Conservation (phyloP, 2,329 filamentous ascomycete species). For the Pseudogymnoascus sp. region DNA sequence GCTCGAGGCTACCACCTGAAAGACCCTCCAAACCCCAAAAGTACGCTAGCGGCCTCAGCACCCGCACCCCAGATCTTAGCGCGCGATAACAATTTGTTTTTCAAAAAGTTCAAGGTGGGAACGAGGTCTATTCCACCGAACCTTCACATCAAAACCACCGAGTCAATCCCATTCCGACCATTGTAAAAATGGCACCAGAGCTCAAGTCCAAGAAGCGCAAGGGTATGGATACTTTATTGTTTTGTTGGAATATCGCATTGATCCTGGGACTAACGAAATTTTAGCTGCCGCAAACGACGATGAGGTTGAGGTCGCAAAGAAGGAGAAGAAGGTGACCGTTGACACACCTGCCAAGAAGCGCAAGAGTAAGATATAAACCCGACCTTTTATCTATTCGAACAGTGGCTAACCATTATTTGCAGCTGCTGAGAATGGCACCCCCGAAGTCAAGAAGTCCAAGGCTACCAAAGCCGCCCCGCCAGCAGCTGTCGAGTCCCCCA, state of each 20-base stretch:
- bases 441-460: conserved; percentile 28
- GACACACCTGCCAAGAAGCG: conserved; percentile 25
- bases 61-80: conserved; percentile 7
- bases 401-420: conserved; percentile 1
- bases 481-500: conserved; percentile 8
- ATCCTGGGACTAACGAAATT: conserved; percentile 13
- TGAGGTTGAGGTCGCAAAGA: conserved; percentile 28
- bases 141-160: conserved; percentile 1
- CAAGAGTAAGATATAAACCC: conserved; percentile 21
- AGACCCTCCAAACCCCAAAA: neutral
- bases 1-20: neutral
- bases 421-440: conserved; percentile 26
- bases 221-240: conserved; percentile 27
- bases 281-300: conserved; percentile 30
- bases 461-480: conserved; percentile 16
- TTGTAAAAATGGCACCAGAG: conserved; percentile 41
- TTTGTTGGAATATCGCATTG: neutral
- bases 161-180: neutral
- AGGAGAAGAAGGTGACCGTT: conserved; percentile 30
- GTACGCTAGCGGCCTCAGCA: conserved; percentile 7
- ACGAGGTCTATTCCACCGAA: conserved; percentile 6
- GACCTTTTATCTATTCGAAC: neutral
- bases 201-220: conserved; percentile 48
- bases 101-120: conserved; percentile 9
- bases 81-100: conserved; percentile 9